These are phyloP conservation scores for Echeveria elegans DNA, from an alignment of 164 flowering plant species.

Conservation along the genomic window DNA sequence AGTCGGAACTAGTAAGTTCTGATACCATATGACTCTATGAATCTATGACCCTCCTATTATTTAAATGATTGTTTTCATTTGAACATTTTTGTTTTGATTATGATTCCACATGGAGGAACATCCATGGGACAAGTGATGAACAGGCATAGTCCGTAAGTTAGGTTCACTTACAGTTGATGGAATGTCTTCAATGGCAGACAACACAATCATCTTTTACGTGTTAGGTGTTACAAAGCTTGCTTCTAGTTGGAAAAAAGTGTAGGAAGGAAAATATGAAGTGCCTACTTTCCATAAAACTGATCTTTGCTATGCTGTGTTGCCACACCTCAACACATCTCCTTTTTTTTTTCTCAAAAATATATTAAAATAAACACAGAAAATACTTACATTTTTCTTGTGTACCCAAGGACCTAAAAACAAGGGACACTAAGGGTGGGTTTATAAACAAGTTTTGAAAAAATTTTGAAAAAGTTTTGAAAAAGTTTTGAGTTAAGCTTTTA, in stretches of 20 bases:
- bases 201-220: background rate
- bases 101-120: background rate
- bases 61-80: too few relatives aligned
- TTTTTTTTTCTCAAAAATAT: too few relatives aligned
- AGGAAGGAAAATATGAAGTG: background rate
- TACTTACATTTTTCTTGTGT: too few relatives aligned
- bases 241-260: background rate
- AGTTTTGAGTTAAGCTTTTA: too few relatives aligned
- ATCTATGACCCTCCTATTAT: too few relatives aligned
- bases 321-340: background rate
- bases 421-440: too few relatives aligned
- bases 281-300: background rate
- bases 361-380: too few relatives aligned
- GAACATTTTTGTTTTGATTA: too few relatives aligned
- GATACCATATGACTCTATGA: background rate
- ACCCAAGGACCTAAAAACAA: too few relatives aligned
- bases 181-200: slow-evolving; percentile 1
- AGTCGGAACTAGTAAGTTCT: background rate
- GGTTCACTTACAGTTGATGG: background rate
- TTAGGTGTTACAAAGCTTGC: background rate
- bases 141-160: background rate
- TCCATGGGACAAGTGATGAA: background rate
- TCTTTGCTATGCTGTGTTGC: background rate
- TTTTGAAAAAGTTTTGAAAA: too few relatives aligned
- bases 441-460: too few relatives aligned